Evolutionary conservation across 2,329 filamentous ascomycete genomes (phyloP).

Genomic region (Ophiosphaerella narmari): DNA sequence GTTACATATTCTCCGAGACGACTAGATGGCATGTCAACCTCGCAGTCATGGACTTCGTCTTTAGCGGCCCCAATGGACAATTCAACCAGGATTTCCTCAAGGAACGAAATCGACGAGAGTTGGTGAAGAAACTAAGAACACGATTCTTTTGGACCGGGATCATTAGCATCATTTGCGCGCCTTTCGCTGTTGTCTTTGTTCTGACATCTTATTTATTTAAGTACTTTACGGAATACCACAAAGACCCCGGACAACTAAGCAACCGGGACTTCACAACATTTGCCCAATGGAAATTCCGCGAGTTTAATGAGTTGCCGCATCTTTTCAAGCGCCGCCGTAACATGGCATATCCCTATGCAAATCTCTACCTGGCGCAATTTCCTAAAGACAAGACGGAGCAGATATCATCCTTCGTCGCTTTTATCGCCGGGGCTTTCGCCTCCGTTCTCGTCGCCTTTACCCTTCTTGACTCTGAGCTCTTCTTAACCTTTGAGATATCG

Average conservation of each 20-base stretch:
- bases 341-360: constrained; percentile 93
- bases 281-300: constrained; percentile 96
- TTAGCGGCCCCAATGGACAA: constrained; percentile 80
- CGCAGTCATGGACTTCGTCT: constrained; percentile 90
- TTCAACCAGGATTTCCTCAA: constrained; percentile 85
- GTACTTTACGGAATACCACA: constrained; percentile 97
- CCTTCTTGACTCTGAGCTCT: constrained; percentile 86
- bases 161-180: constrained; percentile 84
- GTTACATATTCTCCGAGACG: constrained; percentile 85
- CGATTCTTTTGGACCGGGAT: constrained; percentile 83
- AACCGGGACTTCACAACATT: constrained; percentile 89
- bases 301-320: constrained; percentile 96
- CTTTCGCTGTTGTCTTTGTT: constrained; percentile 85
- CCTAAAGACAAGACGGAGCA: constrained; percentile 94
- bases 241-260: constrained; percentile 85
- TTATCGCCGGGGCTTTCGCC: constrained; percentile 83
- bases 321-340: constrained; percentile 87
- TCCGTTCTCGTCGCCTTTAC: constrained; percentile 84
- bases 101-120: constrained; percentile 74
- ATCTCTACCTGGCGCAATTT: constrained; percentile 91
- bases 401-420: constrained; percentile 80
- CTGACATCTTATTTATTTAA: constrained; percentile 90
- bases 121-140: constrained; percentile 77
- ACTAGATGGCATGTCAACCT: constrained; percentile 91
- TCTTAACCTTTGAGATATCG: constrained; percentile 90